Evolutionary conservation across 345 rosid genomes (phyloP), one percentile per base, ranked within the genome.

Genomic region (Salix udensis): DNA sequence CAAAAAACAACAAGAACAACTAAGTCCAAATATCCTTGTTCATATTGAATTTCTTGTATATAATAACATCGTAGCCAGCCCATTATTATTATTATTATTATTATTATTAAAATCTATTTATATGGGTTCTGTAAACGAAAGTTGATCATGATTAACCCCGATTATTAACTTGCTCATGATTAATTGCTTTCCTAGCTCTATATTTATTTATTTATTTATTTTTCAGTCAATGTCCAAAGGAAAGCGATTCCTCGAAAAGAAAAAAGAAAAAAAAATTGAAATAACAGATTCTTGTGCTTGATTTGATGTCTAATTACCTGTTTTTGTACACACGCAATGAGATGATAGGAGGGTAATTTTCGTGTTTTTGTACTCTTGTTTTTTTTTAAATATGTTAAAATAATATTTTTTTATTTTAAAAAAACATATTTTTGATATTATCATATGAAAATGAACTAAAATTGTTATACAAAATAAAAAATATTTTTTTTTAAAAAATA

Each of bases 111-210:
- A 40, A 74, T 70, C 37, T 55, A 70, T n/a, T 53, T 55, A 74
- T 53, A 34, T 55, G 48, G 65, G 73, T 68, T 60, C 68, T 64
- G 69, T 52, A 36, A 68, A 34, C 12, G 24, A 28, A 60, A 68
- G 39, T 36, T 15, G 40, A 39, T 3, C 5, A 64, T 37, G 8
- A 37, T 44, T 21, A 67, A 58, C 14, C 80, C 78, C 76, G n/a
- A 79, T 68, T 70, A 76, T 69, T 79, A 78, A 82, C 76, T 79
- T 70, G 73, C 83, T 70, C 77, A 55, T 55, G 62, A 79, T 65
- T 79, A 52, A 79, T 79, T 70, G 68, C 40, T 71, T 71, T 31
- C 42, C 67, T 64, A 37, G 68, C 62, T 42, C 5, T 4, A 5
- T 34, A 34, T 34, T 34, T 34, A 34, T 34, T 34, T 34, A 34